Evolutionary conservation across 1,284 basidiomycete species (phyloP).

Genomic region (Naganishia liquefaciens): DNA sequence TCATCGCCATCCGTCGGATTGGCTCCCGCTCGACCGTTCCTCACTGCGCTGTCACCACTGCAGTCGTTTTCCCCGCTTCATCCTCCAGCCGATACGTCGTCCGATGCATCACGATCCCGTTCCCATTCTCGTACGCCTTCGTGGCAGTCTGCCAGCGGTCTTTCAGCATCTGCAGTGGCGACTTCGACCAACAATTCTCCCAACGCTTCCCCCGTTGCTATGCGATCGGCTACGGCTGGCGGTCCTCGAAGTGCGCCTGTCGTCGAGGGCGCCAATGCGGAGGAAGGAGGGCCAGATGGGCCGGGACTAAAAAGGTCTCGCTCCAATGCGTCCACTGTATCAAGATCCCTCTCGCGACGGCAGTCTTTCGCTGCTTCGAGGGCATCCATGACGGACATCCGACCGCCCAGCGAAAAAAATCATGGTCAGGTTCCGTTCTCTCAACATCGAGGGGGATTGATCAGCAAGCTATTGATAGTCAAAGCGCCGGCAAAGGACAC

Average conservation of each 20-base stretch:
- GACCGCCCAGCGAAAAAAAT: not conserved
- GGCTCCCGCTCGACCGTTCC: slow-evolving; percentile 62
- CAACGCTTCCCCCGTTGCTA: not conserved
- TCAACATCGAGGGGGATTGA: slow-evolving; percentile 32
- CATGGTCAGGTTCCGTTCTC: slow-evolving; percentile 13
- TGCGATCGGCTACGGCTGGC: not conserved
- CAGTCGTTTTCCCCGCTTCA: slow-evolving; percentile 50
- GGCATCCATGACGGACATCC: slow-evolving; percentile 1
- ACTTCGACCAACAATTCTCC: slow-evolving; percentile 6
- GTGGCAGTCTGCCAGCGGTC: slow-evolving; percentile 6
- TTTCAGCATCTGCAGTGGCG: not conserved
- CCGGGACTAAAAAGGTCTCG: not conserved
- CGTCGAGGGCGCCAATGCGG: not conserved
- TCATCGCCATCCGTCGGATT: not conserved
- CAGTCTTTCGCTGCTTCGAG: slow-evolving; percentile 41
- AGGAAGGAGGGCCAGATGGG: slow-evolving; percentile 9
- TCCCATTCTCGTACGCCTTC: slow-evolving; percentile 20
- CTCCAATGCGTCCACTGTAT: slow-evolving; percentile 38
- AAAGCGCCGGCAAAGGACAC: slow-evolving; percentile 43
- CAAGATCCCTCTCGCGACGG: slow-evolving; percentile 40
- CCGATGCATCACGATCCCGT: slow-evolving; percentile 8
- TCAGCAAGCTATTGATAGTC: slow-evolving; percentile 49
- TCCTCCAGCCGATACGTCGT: slow-evolving; percentile 20
- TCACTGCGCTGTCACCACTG: slow-evolving; percentile 49
- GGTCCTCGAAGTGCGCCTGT: slow-evolving; percentile 6